Percentiles rank a stretch among this genome's conserved stretches.
These are phyloP conservation scores for Xylariaceae sp. DNA, from an alignment of 2,329 filamentous ascomycete species.

Conservation along the genomic window DNA sequence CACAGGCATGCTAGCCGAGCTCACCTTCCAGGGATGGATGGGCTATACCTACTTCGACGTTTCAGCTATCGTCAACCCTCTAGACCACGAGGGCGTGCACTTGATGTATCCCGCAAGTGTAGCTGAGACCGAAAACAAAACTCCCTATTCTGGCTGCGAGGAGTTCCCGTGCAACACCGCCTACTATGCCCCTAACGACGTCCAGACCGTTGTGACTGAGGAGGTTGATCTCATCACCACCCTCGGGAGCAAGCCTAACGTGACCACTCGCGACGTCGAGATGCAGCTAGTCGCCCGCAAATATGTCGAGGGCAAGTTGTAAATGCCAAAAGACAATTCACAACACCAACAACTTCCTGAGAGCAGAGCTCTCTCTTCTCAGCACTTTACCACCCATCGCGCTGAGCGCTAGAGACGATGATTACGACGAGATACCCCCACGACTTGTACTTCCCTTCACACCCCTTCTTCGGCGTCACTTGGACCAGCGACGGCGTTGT, in stretches of 20 bases:
- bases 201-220: constrained; percentile 51
- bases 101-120: constrained; percentile 45
- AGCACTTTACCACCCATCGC: constrained; percentile 16
- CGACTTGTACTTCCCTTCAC: constrained; percentile 11
- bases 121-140: constrained; percentile 18
- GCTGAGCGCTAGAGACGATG: constrained; percentile 28
- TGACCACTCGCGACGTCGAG: constrained; percentile 21
- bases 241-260: constrained; percentile 36
- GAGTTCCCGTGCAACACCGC: constrained; percentile 49
- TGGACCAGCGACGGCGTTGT: constrained; percentile 6
- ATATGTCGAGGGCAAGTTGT: constrained; percentile 34
- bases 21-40: constrained; percentile 34
- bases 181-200: constrained; percentile 52
- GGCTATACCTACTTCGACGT: constrained; percentile 55
- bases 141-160: constrained; percentile 46
- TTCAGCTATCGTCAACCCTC: constrained; percentile 52
- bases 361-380: constrained; percentile 8
- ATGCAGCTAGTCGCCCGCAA: constrained; percentile 27
- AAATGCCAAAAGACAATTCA: constrained; percentile 18
- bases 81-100: constrained; percentile 50
- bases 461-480: constrained; percentile 3
- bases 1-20: constrained; percentile 50
- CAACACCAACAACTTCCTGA: too few relatives aligned
- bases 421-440: constrained; percentile 27
- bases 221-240: constrained; percentile 49